Conservation (phyloP, 2,329 filamentous ascomycete species). For the Tetracladium maxilliforme region DNA sequence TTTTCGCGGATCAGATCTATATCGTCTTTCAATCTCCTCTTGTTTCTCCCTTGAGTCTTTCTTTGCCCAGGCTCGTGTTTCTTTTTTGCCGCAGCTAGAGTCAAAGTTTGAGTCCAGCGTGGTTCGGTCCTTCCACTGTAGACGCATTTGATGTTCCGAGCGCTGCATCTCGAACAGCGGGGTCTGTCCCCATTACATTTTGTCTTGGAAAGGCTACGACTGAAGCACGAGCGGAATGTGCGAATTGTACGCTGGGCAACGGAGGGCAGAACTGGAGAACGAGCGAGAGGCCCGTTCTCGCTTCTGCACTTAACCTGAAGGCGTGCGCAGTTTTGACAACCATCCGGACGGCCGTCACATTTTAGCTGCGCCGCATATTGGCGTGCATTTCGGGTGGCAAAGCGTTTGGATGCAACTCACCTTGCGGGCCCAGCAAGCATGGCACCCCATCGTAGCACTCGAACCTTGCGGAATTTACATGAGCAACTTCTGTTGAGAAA, state of each 20-base stretch:
- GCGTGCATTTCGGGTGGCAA: neutral
- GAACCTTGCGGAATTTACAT: no score
- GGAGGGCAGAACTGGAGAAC: no score
- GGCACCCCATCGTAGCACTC: no score
- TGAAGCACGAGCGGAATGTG: slow-evolving; percentile 8
- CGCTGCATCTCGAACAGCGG: slow-evolving; percentile 6
- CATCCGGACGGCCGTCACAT: slow-evolving; percentile 3
- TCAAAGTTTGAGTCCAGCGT: no score
- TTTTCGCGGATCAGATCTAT: no score
- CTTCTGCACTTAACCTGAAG: slow-evolving; percentile 1
- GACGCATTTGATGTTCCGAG: slow-evolving; percentile 5
- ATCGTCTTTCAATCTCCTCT: no score
- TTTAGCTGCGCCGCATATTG: no score
- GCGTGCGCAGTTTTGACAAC: slow-evolving; percentile 2
- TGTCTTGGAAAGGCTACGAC: slow-evolving; percentile 8
- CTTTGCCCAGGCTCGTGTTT: no score
- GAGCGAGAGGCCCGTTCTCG: no score
- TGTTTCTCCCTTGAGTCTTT: no score
- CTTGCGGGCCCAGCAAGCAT: slow-evolving; percentile 3
- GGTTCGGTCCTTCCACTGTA: slow-evolving; percentile 3
- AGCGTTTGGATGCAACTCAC: neutral
- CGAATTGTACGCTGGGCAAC: slow-evolving; percentile 2
- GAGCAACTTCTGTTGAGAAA: no score
- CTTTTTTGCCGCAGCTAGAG: no score
- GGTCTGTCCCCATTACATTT: slow-evolving; percentile 7